These are phyloP conservation scores for Infundibulicybe gibba DNA, from an alignment of 768 basidiomycete species.

Conservation along the genomic window DNA sequence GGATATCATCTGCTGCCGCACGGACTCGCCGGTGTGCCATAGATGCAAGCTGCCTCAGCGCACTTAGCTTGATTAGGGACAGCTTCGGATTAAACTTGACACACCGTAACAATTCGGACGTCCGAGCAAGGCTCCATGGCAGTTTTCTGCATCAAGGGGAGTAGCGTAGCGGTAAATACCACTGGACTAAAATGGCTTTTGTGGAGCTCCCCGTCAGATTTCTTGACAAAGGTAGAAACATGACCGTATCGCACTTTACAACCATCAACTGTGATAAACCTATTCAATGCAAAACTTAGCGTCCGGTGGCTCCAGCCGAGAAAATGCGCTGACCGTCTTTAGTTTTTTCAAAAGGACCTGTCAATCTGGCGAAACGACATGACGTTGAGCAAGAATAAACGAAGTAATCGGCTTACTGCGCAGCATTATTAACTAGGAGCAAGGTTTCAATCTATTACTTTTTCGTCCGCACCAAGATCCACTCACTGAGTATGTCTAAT, in stretches of 20 bases:
- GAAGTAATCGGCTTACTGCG: slow-evolving; percentile 10
- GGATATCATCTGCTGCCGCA: slow-evolving; percentile 17
- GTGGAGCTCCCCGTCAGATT: neutral
- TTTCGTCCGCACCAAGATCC: neutral
- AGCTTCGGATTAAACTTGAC: neutral
- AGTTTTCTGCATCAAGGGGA: slow-evolving; percentile 25
- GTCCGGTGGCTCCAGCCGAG: neutral
- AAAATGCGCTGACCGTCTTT: slow-evolving; percentile 14
- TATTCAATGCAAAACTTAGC: neutral
- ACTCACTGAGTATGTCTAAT: slow-evolving; percentile 17
- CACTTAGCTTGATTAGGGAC: no score
- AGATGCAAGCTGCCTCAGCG: slow-evolving; percentile 19
- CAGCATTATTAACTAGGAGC: slow-evolving; percentile 20
- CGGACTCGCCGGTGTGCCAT: slow-evolving; percentile 16
- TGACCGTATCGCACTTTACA: slow-evolving; percentile 16
- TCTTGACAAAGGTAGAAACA: neutral
- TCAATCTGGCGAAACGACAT: slow-evolving; percentile 8
- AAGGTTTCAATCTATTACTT: neutral
- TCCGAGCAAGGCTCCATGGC: slow-evolving; percentile 21
- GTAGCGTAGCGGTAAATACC: slow-evolving; percentile 22
- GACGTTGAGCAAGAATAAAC: neutral
- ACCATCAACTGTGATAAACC: slow-evolving; percentile 13
- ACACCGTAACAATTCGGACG: slow-evolving; percentile 26
- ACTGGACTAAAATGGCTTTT: slow-evolving; percentile 23
- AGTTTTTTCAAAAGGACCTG: slow-evolving; percentile 14